phyloP scores from a whole-genome alignment of 148 eudicot species.

The Fagopyrum tataricum region DNA sequence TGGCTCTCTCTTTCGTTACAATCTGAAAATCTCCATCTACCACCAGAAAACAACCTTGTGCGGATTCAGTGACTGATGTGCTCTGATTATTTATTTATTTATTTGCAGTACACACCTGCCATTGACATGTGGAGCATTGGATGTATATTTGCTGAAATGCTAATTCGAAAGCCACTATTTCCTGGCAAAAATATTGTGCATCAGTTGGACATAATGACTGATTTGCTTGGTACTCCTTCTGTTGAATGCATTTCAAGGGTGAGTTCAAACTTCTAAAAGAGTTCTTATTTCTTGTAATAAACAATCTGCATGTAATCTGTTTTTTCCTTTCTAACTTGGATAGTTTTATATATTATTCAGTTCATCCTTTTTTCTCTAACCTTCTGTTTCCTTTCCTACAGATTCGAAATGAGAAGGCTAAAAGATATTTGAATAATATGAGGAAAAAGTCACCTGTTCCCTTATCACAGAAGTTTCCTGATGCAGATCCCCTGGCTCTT shows the following conservation, averaged over 20 bases:
- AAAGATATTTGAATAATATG: constrained; percentile 76
- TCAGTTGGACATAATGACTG: constrained; percentile 21
- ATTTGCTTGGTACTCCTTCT: constrained; percentile 22
- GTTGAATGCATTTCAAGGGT: constrained; percentile 20
- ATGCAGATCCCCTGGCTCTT: constrained; percentile 88
- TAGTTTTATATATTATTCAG: not conserved
- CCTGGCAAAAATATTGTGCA: constrained; percentile 22
- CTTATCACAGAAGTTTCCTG: constrained; percentile 66
- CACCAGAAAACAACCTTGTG: not conserved
- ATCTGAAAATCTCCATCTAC: not conserved
- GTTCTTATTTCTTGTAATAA: not conserved
- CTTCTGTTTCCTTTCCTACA: constrained; percentile 12
- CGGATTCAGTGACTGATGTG: not conserved
- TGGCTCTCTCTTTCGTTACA: not conserved
- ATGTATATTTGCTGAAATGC: constrained; percentile 22
- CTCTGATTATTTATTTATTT: constrained; percentile 10
- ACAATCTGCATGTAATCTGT: not conserved
- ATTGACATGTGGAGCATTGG: constrained; percentile 24
- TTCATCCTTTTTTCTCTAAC: not conserved
- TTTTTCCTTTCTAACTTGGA: not conserved
- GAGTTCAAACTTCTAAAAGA: constrained; percentile 8
- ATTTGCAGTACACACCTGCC: constrained; percentile 22
- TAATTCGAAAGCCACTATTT: constrained; percentile 18
- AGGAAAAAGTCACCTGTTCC: constrained; percentile 64
- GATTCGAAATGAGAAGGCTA: constrained; percentile 70